Conservation (phyloP, 805 yeast species). For the Metschnikowia kunwiensis region DNA sequence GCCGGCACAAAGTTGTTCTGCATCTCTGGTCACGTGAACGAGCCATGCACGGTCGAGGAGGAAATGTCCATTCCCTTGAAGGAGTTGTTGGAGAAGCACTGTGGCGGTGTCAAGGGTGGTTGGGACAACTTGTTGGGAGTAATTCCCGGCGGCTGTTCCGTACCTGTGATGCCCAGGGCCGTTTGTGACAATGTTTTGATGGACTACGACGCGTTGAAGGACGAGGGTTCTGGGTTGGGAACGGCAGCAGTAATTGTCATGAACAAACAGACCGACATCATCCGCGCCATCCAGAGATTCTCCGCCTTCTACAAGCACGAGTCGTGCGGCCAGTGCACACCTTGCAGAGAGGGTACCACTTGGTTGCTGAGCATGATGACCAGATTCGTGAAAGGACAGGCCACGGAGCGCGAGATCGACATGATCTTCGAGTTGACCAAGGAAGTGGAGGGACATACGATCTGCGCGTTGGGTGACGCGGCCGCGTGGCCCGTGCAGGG, state of each 20-base stretch:
- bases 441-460: slow-evolving; percentile 88
- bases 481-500: slow-evolving; percentile 95
- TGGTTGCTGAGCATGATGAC: slow-evolving; percentile 84
- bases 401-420: slow-evolving; percentile 76
- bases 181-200: slow-evolving; percentile 67
- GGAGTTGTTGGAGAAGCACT: slow-evolving; percentile 81
- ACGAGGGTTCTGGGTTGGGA: slow-evolving; percentile 83
- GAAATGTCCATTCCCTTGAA: slow-evolving; percentile 87
- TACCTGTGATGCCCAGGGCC: slow-evolving; percentile 71
- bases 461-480: slow-evolving; percentile 90
- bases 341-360: slow-evolving; percentile 91
- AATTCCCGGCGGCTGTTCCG: slow-evolving; percentile 89
- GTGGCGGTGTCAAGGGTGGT: slow-evolving; percentile 89
- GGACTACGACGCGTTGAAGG: slow-evolving; percentile 87
- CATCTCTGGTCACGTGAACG: slow-evolving; percentile 87
- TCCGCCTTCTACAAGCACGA: slow-evolving; percentile 86
- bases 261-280: slow-evolving; percentile 82
- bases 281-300: slow-evolving; percentile 82
- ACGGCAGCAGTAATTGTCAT: slow-evolving; percentile 92
- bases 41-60: slow-evolving; percentile 91
- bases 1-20: slow-evolving; percentile 80
- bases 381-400: slow-evolving; percentile 76
- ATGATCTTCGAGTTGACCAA: slow-evolving; percentile 80
- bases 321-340: slow-evolving; percentile 93
- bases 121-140: slow-evolving; percentile 89